Conservation (phyloP, 257 asterid genomes). For the Perilla frutescens region DNA sequence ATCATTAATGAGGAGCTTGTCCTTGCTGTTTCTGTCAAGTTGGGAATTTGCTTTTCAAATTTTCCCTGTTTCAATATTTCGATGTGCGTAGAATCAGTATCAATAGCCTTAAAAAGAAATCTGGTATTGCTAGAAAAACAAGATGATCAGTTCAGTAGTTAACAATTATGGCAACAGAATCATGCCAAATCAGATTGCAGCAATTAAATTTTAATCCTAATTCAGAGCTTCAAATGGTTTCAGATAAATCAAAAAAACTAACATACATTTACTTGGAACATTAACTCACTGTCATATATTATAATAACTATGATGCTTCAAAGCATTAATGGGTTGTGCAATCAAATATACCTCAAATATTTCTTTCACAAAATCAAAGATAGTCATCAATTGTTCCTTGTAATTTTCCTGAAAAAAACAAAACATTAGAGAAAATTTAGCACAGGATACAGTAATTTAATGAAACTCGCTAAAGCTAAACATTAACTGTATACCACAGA, state of each 20-base stretch:
- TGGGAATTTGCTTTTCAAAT: constrained; percentile 45
- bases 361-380: constrained; percentile 65
- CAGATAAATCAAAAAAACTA: background rate
- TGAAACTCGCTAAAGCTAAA: background rate
- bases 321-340: constrained; percentile 25
- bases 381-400: constrained; percentile 66
- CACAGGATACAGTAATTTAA: constrained; percentile 15
- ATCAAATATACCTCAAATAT: constrained; percentile 60
- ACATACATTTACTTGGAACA: constrained; percentile 19
- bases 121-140: background rate
- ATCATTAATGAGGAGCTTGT: constrained; percentile 54
- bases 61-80: constrained; percentile 57
- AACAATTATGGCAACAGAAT: background rate
- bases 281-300: background rate
- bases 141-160: background rate
- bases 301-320: constrained; percentile 12
- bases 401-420: constrained; percentile 55
- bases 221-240: constrained; percentile 16
- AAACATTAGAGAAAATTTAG: constrained; percentile 28
- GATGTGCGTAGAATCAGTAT: constrained; percentile 10
- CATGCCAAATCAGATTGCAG: background rate
- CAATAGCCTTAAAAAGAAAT: constrained; percentile 8
- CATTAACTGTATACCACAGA: constrained; percentile 49
- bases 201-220: background rate
- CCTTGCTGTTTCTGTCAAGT: constrained; percentile 43